Evolutionary conservation across 192 early-diverging fungal genomes (phyloP), one percentile per base, ranked within the genome.

Genomic region (Coemansia sp.): DNA sequence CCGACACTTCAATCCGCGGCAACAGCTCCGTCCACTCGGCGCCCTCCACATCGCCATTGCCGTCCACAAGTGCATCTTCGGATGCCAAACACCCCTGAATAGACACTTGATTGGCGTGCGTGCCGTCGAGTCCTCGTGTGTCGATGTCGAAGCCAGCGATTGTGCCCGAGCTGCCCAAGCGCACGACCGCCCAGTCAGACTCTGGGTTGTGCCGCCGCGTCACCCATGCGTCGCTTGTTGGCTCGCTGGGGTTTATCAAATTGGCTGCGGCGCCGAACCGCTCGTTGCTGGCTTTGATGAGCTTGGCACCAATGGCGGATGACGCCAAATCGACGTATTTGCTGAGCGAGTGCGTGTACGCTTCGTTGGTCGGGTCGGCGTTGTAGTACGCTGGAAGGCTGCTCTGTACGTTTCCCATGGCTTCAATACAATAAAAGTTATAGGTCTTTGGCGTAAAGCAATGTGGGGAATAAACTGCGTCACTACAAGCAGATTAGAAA

Each of bases 121-220:
- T 94, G 49, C 95, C 94, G 18, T 90, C 93, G 61, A 98, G 94
- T 59, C 85, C 87, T 12, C 88, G 79, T 6, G 95, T 96, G 67
- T 98, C 94, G 32, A 92, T 85, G 69, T 94, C 88, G 64, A 98
- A 88, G 13, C 93, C 95, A 0, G 69, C 70, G 13, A 98, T 86
- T 12, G 69, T 74, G 20, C 94, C 95, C 5, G 90, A 71, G 54
- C 89, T 88, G 27, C 93, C 95, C 24, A 98, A 86, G 43, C 89
- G 85, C 48, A 98, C 83, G 16, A 95, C 85, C 32, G 83, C 83
- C 87, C 95, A 98, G 78, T 98, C 95, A 32, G 88, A 87, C 35
- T 81, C 87, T 12, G 89, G 83, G 59, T 93, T 95, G 67, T 92
- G 90, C 35, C 95, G 88, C 58, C 90, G 88, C 20, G 95, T 90